Evolutionary conservation across 371 early-diverging fungal genomes (phyloP), one percentile per base, ranked within the genome.

Genomic region (Batkoa obscura): DNA sequence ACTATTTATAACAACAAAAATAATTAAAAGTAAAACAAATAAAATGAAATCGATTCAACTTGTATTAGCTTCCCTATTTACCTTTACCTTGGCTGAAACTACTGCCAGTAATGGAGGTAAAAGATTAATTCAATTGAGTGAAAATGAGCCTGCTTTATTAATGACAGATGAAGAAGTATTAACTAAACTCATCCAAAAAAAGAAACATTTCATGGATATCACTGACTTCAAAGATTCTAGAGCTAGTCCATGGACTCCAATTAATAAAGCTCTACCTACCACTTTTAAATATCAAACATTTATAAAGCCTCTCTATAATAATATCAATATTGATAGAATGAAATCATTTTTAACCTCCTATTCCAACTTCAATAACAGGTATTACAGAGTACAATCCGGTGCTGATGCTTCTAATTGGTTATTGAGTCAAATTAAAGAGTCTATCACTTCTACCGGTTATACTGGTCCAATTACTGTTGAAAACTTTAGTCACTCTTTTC

Each of bases 181-280:
- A 13, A n/a, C n/a, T n/a, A 71, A 64, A 0, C 74, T 94, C 55
- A 62, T 81, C 38, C 73, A 81, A 23, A 67, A 70, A 5, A 77
- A 76, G 30, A 71, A 78, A 50, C 65, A 69, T 31, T 93, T 80
- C 62, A 88, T 93, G 79, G 95, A 94, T 65, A 77, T 92, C 53
- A 94, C 95, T 23, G 86, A 88, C 50, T n/a, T n/a, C n/a, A n/a
- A n/a, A n/a, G n/a, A n/a, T n/a, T n/a, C n/a, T n/a, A n/a, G n/a
- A n/a, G n/a, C n/a, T n/a, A 60, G 69, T 51, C 63, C 3, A 3
- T n/a, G n/a, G n/a, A n/a, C n/a, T n/a, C n/a, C n/a, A n/a, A 50
- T 50, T 6, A 23, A 23, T 12, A 33, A 9, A 6, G 36, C 3
- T 10, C 33, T 50, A 12, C 3, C 13, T 3, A 12, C 17, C 3